Evolutionary conservation across 2,329 filamentous ascomycete genomes (phyloP).

Genomic region (Monosporascus cannonballus): DNA sequence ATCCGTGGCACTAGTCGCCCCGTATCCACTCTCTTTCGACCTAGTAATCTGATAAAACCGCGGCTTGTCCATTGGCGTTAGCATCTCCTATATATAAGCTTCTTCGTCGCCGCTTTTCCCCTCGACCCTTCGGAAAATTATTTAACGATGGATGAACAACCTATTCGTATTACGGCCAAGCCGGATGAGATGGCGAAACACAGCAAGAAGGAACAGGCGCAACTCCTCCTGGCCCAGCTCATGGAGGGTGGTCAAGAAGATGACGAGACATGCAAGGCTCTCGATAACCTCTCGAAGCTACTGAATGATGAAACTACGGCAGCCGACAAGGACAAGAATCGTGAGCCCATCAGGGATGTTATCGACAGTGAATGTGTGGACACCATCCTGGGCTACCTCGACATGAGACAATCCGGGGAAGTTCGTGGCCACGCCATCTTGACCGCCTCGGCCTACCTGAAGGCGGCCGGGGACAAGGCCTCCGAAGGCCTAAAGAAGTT

Average conservation of each 20-base stretch:
- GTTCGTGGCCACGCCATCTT: slow-evolving; percentile 78
- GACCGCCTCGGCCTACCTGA: slow-evolving; percentile 76
- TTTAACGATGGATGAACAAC: slow-evolving; percentile 22
- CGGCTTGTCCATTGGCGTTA: not conserved
- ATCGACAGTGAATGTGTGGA: slow-evolving; percentile 74
- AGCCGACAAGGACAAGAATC: slow-evolving; percentile 33
- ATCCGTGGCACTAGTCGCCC: not conserved
- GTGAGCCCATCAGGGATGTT: slow-evolving; percentile 49
- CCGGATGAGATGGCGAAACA: slow-evolving; percentile 21
- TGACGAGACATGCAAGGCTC: slow-evolving; percentile 57
- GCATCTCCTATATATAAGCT: not conserved
- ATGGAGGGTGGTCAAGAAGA: slow-evolving; percentile 89
- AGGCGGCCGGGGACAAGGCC: slow-evolving; percentile 66
- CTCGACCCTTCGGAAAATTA: not conserved
- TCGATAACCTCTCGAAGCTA: slow-evolving; percentile 54
- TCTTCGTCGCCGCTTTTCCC: not conserved
- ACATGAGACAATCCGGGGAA: slow-evolving; percentile 69
- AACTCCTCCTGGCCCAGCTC: slow-evolving; percentile 76
- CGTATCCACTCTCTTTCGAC: not conserved
- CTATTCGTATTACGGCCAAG: slow-evolving; percentile 17
- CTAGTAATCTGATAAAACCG: not conserved
- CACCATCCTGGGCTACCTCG: slow-evolving; percentile 78
- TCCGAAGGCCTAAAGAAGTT: slow-evolving; percentile 65
- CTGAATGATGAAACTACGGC: slow-evolving; percentile 47
- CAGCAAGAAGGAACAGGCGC: slow-evolving; percentile 50